Evolutionary conservation across 208 protist genomes (phyloP), one percentile per base, ranked within the genome.

Genomic region (Leishmania aethiopica): DNA sequence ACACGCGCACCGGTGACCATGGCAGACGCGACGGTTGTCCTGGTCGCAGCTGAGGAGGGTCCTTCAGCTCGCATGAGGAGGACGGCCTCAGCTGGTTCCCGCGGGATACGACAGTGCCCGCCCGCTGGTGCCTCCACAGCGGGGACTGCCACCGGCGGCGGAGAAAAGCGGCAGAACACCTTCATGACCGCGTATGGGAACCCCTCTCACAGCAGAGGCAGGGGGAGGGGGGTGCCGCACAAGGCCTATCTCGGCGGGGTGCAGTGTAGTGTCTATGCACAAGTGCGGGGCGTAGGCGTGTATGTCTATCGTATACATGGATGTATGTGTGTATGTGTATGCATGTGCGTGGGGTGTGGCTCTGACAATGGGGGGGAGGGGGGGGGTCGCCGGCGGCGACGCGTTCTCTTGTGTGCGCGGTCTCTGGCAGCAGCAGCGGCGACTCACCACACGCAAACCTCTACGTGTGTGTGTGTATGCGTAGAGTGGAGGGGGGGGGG

Each of bases 131-230:
- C 28, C 1, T 35, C 28, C 28, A 35, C 59, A 35, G 28, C 59
- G 59, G 28, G n/a, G 28, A n/a, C 13, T 28, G n/a, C 75, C 45
- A 67, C 70, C 40, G 7, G 66, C 32, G 51, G 73, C 35, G 47
- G 66, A 45, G 91, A 86, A 71, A 94, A 94, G 28, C 91, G 89
- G 64, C 89, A 92, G 72, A 86, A 94, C 3, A 94, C 91, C 59
- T 88, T 88, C 91, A 94, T 94, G 25, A 5, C 47, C 8, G 40
- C 11, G 32, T 6, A 3, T 17, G 57, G 6, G 17, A 80, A 55
- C 25, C 28, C 25, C 70, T 47, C 70, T n/a, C 17, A 11, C 40
- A 51, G 67, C 42, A 32, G 67, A 49, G 15, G 40, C 19, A 28
- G 22, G 67, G 17, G 15, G 37, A 28, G 57, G 13, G 37, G 37